Conservation (phyloP, 257 asterid genomes). For the Petrea volubilis region DNA sequence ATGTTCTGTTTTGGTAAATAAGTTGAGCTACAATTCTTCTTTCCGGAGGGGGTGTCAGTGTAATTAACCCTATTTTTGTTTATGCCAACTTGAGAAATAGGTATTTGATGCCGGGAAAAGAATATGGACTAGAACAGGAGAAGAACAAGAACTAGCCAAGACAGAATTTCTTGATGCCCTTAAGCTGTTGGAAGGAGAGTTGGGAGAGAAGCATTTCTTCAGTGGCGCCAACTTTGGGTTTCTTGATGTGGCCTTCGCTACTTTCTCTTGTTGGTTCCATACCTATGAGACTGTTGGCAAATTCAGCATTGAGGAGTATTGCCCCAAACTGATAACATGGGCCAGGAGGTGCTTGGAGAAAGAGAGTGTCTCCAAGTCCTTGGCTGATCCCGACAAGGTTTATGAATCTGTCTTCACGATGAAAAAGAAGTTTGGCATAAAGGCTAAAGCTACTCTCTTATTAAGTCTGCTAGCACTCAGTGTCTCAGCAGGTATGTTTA, state of each 20-base stretch:
- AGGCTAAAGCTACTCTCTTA: no score
- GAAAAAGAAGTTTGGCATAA: conserved; percentile 34
- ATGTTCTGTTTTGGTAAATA: neutral
- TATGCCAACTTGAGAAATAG: neutral
- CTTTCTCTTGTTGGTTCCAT: conserved; percentile 56
- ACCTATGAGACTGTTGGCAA: conserved; percentile 47
- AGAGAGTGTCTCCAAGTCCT: conserved; percentile 46
- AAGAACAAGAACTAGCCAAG: conserved; percentile 56
- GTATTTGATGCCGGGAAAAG: conserved; percentile 35
- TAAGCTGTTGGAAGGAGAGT: conserved; percentile 42
- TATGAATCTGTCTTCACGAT: conserved; percentile 32
- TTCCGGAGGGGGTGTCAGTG: neutral
- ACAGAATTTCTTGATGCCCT: conserved; percentile 48
- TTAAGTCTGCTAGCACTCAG: neutral
- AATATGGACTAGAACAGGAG: conserved; percentile 47
- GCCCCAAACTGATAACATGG: conserved; percentile 58
- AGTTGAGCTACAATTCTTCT: neutral
- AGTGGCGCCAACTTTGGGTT: conserved; percentile 58
- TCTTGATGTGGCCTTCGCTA: conserved; percentile 46
- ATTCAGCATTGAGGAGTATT: conserved; percentile 45
- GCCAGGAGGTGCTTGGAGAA: conserved; percentile 54
- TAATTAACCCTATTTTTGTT: neutral
- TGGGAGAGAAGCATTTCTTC: conserved; percentile 53
- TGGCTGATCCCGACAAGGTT: conserved; percentile 43
- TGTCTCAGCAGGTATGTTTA: neutral